Conservation (phyloP, 192 early-diverging fungal species). For the Coemansia sp. region DNA sequence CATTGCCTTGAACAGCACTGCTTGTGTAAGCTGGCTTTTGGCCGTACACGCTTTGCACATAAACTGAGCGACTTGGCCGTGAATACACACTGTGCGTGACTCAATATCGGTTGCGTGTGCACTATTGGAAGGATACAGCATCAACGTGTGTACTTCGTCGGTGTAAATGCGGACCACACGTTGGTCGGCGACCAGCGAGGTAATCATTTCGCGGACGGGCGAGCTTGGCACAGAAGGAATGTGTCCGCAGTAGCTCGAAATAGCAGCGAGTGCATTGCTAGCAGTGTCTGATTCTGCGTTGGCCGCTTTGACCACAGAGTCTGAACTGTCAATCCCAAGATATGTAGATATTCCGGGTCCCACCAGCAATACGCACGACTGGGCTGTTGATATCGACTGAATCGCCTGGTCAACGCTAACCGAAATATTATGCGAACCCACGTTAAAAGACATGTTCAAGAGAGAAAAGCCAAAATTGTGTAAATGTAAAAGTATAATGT, state of each 20-base stretch:
- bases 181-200: conserved; percentile 1
- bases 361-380: conserved; percentile 35
- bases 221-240: conserved; percentile 12
- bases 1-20: conserved; percentile 36
- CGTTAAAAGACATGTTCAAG: conserved; percentile 4
- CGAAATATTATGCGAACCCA: neutral
- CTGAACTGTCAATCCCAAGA: conserved; percentile 8
- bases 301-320: neutral
- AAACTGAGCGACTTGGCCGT: conserved; percentile 22
- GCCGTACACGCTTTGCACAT: conserved; percentile 34
- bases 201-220: conserved; percentile 11
- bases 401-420: conserved; percentile 1
- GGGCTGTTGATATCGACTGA: conserved; percentile 8
- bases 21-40: conserved; percentile 33
- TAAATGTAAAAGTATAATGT: conserved; percentile 12
- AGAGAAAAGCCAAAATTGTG: neutral
- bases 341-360: conserved; percentile 9
- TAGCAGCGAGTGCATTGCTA: conserved; percentile 5
- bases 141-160: conserved; percentile 22
- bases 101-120: conserved; percentile 21
- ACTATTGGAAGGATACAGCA: conserved; percentile 6
- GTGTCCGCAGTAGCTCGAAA: conserved; percentile 32
- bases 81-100: conserved; percentile 18
- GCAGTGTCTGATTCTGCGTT: neutral
- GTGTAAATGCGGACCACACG: conserved; percentile 31